phyloP scores from a whole-genome alignment of 495 filamentous ascomycete species.

The Tuber aestivum region DNA sequence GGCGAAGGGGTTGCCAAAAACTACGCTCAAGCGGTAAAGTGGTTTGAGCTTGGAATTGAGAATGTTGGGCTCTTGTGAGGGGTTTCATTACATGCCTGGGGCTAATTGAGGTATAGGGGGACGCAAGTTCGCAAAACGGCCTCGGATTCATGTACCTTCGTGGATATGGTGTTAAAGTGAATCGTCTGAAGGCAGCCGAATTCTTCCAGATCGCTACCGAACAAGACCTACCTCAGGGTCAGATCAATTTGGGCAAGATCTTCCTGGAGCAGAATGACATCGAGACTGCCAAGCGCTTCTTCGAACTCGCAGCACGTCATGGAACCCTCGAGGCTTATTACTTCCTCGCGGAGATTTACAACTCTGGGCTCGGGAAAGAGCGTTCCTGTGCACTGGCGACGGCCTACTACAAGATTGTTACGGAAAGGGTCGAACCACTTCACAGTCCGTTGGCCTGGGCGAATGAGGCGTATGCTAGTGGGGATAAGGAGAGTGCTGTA shows the following conservation, averaged over 20 bases:
- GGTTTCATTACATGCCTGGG: background rate
- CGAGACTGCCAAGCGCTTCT: conserved; percentile 68
- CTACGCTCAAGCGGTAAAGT: conserved; percentile 65
- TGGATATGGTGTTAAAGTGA: conserved; percentile 70
- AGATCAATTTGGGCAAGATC: conserved; percentile 75
- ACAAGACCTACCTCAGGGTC: conserved; percentile 73
- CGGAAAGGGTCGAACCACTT: conserved; percentile 78
- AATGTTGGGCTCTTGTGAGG: conserved; percentile 43
- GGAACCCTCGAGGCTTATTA: conserved; percentile 90
- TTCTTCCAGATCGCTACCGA: conserved; percentile 77
- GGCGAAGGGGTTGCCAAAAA: conserved; percentile 84
- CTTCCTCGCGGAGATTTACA: conserved; percentile 84
- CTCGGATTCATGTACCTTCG: conserved; percentile 81
- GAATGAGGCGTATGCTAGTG: conserved; percentile 73
- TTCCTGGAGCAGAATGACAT: conserved; percentile 86
- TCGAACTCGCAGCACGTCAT: conserved; percentile 85
- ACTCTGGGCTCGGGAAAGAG: conserved; percentile 73
- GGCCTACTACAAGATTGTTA: conserved; percentile 89
- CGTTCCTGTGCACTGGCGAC: conserved; percentile 74
- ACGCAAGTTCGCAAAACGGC: conserved; percentile 78
- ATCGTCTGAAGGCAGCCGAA: conserved; percentile 67
- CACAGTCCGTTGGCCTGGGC: conserved; percentile 82
- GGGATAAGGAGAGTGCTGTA: conserved; percentile 80
- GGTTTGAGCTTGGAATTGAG: conserved; percentile 77
- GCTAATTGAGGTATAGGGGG: conserved; percentile 48